Conservation (phyloP, 1,284 basidiomycete species). For the Cerioporus squamosus region DNA sequence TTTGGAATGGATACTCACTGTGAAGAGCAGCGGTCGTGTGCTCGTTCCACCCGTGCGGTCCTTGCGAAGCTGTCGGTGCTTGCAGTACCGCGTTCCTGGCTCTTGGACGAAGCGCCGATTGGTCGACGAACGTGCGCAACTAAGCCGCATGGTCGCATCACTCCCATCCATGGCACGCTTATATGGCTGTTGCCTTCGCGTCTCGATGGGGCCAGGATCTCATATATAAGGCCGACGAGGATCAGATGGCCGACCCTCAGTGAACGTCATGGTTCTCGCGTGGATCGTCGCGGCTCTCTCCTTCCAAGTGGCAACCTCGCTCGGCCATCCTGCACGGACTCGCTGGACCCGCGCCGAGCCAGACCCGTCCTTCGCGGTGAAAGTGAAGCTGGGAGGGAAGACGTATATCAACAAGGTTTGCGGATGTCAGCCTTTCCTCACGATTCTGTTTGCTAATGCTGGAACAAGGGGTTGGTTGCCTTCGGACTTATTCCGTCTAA, state of each 20-base stretch:
- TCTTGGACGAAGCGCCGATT: neutral
- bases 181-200: neutral
- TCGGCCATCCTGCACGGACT: neutral
- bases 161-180: neutral
- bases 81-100: neutral
- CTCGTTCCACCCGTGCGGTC: no score
- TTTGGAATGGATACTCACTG: no score
- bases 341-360: conserved; percentile 16
- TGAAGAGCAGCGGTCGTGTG: neutral
- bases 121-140: conserved; percentile 5
- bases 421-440: neutral
- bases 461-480: conserved; percentile 38
- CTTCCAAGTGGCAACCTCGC: conserved; percentile 3
- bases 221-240: neutral
- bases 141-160: neutral
- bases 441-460: neutral
- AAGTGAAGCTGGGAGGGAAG: conserved; percentile 26
- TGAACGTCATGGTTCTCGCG: conserved; percentile 1
- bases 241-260: neutral
- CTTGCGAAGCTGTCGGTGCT: no score
- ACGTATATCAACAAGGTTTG: conserved; percentile 37
- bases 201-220: neutral
- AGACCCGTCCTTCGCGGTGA: conserved; percentile 25
- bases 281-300: conserved; percentile 10
- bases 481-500: conserved; percentile 44